Percentiles rank a stretch among this genome's conserved stretches.
Conservation (phyloP, 2,329 filamentous ascomycete species). For the Xylariales sp. region DNA sequence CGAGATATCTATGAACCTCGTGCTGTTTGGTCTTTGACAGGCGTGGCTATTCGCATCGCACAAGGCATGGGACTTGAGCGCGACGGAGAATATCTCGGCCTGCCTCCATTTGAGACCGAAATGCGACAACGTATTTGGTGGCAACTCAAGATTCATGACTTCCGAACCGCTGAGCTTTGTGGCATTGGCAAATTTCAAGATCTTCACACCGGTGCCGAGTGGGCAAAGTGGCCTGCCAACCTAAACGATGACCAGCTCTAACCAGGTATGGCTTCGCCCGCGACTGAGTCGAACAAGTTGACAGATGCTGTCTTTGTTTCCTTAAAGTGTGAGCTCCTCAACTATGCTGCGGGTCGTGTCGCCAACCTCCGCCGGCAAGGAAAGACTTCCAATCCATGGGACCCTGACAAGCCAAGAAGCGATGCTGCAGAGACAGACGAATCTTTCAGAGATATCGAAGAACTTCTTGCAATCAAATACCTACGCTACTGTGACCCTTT, state of each 20-base stretch:
- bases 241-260: constrained; percentile 34
- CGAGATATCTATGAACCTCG: constrained; percentile 39
- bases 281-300: constrained; percentile 20
- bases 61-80: constrained; percentile 49
- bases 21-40: constrained; percentile 46
- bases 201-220: background rate
- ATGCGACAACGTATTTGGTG: constrained; percentile 52
- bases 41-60: constrained; percentile 46
- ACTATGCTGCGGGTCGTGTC: constrained; percentile 26
- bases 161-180: constrained; percentile 5
- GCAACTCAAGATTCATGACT: constrained; percentile 24
- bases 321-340: background rate
- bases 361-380: constrained; percentile 30
- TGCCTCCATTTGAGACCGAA: constrained; percentile 43
- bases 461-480: constrained; percentile 34
- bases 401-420: constrained; percentile 3
- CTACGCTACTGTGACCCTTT: constrained; percentile 39
- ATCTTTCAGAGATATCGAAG: constrained; percentile 36
- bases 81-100: constrained; percentile 32
- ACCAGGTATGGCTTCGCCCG: constrained; percentile 29
- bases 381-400: constrained; percentile 2
- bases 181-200: constrained; percentile 5
- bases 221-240: constrained; percentile 17
- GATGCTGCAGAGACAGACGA: constrained; percentile 15
- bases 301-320: constrained; percentile 31